phyloP scores from a whole-genome alignment of 2,329 filamentous ascomycete genomes.

The Immersiporthe knoxdaviesiana region DNA sequence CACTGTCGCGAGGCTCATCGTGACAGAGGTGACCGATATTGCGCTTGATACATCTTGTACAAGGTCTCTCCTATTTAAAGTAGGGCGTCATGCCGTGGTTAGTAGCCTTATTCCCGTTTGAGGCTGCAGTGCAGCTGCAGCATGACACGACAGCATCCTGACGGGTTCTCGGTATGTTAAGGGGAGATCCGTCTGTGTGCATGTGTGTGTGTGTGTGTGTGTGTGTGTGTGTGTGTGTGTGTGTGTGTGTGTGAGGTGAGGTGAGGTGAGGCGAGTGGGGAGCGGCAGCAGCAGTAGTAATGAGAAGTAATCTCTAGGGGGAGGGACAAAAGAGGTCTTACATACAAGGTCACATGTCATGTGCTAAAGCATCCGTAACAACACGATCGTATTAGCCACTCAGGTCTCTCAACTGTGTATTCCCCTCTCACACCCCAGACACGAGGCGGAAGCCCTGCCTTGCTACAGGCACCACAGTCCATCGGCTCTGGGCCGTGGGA shows the following conservation, averaged over 20 bases:
- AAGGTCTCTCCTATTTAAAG: constrained; percentile 79
- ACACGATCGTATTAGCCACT: constrained; percentile 50
- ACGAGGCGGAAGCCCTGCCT: constrained; percentile 1
- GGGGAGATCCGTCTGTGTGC: constrained; percentile 21
- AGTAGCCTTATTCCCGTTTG: constrained; percentile 41
- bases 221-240: no score
- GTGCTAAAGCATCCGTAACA: constrained; percentile 62
- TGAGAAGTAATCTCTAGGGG: constrained; percentile 31
- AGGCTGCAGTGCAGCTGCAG: constrained; percentile 31
- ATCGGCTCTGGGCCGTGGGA: not conserved
- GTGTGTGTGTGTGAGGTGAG: no score
- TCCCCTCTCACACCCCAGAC: not conserved
- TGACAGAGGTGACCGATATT: constrained; percentile 99
- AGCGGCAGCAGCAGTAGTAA: constrained; percentile 28
- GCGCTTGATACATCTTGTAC: constrained; percentile 95
- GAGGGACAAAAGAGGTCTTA: constrained; percentile 43
- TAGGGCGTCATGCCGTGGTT: constrained; percentile 36
- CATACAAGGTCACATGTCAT: constrained; percentile 92
- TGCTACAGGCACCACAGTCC: constrained; percentile 23
- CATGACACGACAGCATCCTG: constrained; percentile 32
- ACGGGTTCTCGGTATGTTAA: constrained; percentile 30
- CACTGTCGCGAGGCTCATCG: constrained; percentile 89
- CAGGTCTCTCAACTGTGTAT: constrained; percentile 29
- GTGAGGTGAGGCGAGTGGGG: constrained; percentile 29
- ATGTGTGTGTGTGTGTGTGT: no score